Conservation (phyloP, 768 basidiomycete species). For the Gymnopilus junonius region DNA sequence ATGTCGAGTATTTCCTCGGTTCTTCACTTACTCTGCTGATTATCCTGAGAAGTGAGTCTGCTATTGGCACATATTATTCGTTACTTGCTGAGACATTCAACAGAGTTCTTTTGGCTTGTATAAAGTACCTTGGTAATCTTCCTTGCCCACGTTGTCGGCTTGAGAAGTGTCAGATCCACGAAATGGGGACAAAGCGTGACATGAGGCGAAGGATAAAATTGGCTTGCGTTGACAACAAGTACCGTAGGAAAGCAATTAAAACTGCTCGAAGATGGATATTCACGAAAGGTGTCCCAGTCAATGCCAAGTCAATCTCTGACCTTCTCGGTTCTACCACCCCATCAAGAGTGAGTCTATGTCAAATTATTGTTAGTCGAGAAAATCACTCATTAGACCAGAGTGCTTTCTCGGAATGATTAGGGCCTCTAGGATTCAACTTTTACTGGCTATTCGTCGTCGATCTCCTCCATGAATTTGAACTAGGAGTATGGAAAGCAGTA, state of each 20-base stretch:
- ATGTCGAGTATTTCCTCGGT: too few relatives aligned
- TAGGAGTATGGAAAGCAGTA: constrained; percentile 42
- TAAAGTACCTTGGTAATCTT: too few relatives aligned
- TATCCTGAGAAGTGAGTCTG: too few relatives aligned
- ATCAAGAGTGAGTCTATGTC: not conserved
- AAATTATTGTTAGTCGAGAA: not conserved
- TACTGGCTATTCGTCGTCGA: constrained; percentile 36
- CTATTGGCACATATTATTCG: too few relatives aligned
- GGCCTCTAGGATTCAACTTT: constrained; percentile 25
- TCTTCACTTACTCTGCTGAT: too few relatives aligned
- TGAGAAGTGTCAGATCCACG: too few relatives aligned
- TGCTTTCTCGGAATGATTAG: constrained; percentile 30
- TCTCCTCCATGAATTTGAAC: constrained; percentile 44
- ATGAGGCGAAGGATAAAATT: too few relatives aligned
- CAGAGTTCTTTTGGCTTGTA: too few relatives aligned
- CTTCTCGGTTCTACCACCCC: not conserved
- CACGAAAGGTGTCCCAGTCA: not conserved
- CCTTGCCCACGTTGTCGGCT: too few relatives aligned
- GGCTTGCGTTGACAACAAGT: not conserved
- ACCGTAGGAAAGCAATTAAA: not conserved
- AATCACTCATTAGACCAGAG: constrained; percentile 26
- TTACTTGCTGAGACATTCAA: too few relatives aligned
- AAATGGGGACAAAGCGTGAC: too few relatives aligned
- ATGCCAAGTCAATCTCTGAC: not conserved
- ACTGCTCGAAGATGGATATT: not conserved